Base-by-base conservation (phyloP, 768 basidiomycete species). In the Hygrophorus russula region DNA sequence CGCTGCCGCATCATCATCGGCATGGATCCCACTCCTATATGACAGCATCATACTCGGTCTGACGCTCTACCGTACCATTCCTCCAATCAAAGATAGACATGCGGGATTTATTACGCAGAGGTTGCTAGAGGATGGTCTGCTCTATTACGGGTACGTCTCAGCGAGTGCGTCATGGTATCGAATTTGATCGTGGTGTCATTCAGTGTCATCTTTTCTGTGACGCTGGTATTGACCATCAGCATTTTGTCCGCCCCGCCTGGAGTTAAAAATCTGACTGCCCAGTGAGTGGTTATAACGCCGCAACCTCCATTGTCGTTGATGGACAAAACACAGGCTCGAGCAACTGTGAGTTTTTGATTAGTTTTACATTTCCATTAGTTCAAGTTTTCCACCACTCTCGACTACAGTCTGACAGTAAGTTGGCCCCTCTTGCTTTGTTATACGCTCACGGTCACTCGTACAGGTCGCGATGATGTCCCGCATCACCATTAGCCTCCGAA, bases 401-500 rank as follows among this genome's bases (percentile, higher is more conserved):
- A n/a, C n/a, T n/a, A n/a, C n/a, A n/a, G n/a, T n/a, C n/a, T n/a
- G n/a, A n/a, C n/a, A n/a, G n/a, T n/a, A n/a, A n/a, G n/a, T n/a
- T n/a, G n/a, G n/a, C n/a, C n/a, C n/a, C n/a, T n/a, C n/a, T 32
- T 2, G 15, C 8, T 31, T 15, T 15, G 6, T 36, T 40, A 29
- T n/a, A 35, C 11, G 27, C 14, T 19, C 4, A 36, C 24, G 14
- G 30, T 30, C 11, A 19, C 33, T 13, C 46, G 14, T 54, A 20
- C 52, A 71, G 59, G 75, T 82, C 9, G 66, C 76, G 0, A 82
- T 80, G 74, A 78, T 80, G 69, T 80, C 77, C 2, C 69, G 80
- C 6, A 80, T 82, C 39, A 80, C 79, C 1, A 66, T 81, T 18
- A 74, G 72, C 54, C 64, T 81, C 8, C 73, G 62, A 57, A 73